Evolutionary conservation across 2,329 filamentous ascomycete species (phyloP), one percentile per base, ranked within the genome.

Genomic region (Mycocentrospora acerina): DNA sequence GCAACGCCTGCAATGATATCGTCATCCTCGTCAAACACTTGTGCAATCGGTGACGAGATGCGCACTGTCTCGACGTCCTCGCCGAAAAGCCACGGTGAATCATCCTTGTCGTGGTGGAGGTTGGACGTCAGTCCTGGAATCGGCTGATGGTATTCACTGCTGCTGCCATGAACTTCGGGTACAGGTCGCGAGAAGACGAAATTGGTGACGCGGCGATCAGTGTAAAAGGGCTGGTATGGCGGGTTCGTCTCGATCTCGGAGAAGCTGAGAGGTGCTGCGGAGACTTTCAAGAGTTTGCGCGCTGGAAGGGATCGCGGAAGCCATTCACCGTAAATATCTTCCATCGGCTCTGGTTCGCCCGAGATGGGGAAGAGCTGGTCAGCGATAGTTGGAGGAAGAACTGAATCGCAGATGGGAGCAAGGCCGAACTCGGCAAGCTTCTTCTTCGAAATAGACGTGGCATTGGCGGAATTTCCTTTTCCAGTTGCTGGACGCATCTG

Each of bases 171-270:
- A 7, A 48, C 29, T 5, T 58, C 52, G 8, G 29, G 10, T 4
- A 43, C 24, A 7, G 46, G 44, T 69, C 32, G 76, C 3, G 67
- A 64, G 59, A 85, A 87, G 28, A 89, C 78, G 51, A 83, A 86
- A 18, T 96, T 74, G n/a, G 78, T 81, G 29, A 97, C 87, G 3
- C 91, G 82, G 37, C 82, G 80, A 59, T 97, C 90, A 0, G 90
- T 93, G 64, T 97, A 91, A 71, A 97, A 96, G 1, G 93, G 91
- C 58, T 95, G 90, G 57, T 95, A 97, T 2, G 91, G 89, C 4
- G 90, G 87, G 59, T 91, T 96, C 2, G 91, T 95, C 62, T 98
- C 93, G 50, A 95, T 94, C 71, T 96, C 90, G 5, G 88, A 89
- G 80, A 90, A 62, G 71, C 63, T 66, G 15, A 67, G 44, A 12